Evolutionary conservation across 352 stramenopile species (phyloP), one percentile per base, ranked within the genome.

Genomic region (Pythium monospermum): DNA sequence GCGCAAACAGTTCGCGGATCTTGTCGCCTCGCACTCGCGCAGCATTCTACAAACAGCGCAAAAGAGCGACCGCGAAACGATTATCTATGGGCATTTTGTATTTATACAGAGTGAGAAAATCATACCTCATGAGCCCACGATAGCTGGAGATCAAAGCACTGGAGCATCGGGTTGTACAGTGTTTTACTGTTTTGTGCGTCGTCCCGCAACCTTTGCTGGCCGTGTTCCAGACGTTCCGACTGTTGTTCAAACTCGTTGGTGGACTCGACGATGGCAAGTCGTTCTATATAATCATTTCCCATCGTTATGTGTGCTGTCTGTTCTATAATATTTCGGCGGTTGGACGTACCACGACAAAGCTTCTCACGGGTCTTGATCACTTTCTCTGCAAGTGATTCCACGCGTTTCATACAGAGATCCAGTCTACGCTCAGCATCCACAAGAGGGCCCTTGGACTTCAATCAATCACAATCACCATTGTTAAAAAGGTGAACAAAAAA

Each of bases 341-440:
- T n/a, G n/a, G n/a, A n/a, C n/a, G n/a, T 41, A 82, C 71, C 71
- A n/a, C 63, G 73, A 62, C 79, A 90, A 22, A 90, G 69, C 49
- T 75, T 48, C 49, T 90, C 76, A 35, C 79, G 64, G 8, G 72
- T 80, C 54, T 80, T 83, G 65, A 90, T 86, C 40, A 90, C 72
- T n/a, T 50, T 66, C 28, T 85, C 70, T 7, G 76, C 64, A 43
- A 87, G 44, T 3, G 54, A 41, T 21, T 85, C 74, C n/a, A 90
- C 74, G 15, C 69, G 49, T 33, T 81, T 69, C 72, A 76, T 85
- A 49, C 66, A 68, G 15, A 39, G 57, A 41, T 84, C 68, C 13
- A 87, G 52, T 1, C 67, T 58, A 32, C 69, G 49, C 47, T 87
- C 79, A 5, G 73, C 69, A 11, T 86, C 56, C 41, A 83, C 69